phyloP scores from a whole-genome alignment of 371 early-diverging fungal species.

The Circinella umbellata region DNA sequence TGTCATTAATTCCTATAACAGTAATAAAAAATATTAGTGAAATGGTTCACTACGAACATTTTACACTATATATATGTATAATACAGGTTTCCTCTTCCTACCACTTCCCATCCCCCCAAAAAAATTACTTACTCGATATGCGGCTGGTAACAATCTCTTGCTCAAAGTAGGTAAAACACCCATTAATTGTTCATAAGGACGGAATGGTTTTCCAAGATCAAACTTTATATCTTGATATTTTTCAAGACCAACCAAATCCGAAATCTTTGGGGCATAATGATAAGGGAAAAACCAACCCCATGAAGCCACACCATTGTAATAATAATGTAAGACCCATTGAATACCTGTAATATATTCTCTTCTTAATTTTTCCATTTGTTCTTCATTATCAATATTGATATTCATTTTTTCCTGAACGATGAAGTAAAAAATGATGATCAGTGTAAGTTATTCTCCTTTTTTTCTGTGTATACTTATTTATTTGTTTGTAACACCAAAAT shows the following conservation, averaged over 20 bases:
- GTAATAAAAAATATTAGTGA: no score
- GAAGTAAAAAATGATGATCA: conserved; percentile 1
- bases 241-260: conserved; percentile 64
- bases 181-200: conserved; percentile 98
- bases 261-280: conserved; percentile 98
- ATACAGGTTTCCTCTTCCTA: no score
- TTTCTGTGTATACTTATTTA: no score
- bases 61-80: no score
- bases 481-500: conserved; percentile 1
- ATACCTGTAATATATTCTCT: conserved; percentile 89
- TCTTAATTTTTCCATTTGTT: conserved; percentile 67
- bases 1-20: conserved; percentile 75
- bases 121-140: conserved; percentile 62
- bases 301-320: conserved; percentile 92
- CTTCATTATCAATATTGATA: conserved; percentile 54
- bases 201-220: conserved; percentile 86
- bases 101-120: no score
- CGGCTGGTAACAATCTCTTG: conserved; percentile 78
- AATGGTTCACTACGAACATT: no score
- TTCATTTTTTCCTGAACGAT: conserved; percentile 65
- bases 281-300: conserved; percentile 99
- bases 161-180: conserved; percentile 95
- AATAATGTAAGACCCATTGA: conserved; percentile 98
- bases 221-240: conserved; percentile 69
- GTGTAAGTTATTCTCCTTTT: not conserved